These are phyloP conservation scores for Protomyces inouyei DNA, from an alignment of 1,139 yeast genomes.

Conservation along the genomic window DNA sequence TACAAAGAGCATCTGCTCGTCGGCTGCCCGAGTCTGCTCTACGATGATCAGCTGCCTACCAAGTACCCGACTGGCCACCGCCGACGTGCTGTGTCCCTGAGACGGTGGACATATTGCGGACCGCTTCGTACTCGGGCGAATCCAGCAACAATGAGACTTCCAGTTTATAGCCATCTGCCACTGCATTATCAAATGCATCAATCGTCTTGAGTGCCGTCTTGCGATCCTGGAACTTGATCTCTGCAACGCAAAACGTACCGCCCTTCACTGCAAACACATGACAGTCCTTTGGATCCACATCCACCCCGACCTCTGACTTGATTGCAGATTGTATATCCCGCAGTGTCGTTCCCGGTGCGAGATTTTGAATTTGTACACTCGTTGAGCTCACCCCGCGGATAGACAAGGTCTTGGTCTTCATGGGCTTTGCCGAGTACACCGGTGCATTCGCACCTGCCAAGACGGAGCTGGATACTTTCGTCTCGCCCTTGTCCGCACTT, in stretches of 20 bases:
- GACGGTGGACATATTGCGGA: not conserved
- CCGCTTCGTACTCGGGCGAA: not conserved
- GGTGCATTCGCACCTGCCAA: not conserved
- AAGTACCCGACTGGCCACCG: not conserved
- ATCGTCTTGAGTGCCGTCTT: constrained; percentile 23
- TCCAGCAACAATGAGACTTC: not conserved
- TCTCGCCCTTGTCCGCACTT: not conserved
- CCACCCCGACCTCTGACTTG: constrained; percentile 4
- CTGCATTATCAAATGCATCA: constrained; percentile 5
- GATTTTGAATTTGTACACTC: constrained; percentile 8
- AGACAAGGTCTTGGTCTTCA: not conserved
- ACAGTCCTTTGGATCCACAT: constrained; percentile 8
- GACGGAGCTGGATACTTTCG: not conserved
- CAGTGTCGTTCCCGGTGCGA: constrained; percentile 21
- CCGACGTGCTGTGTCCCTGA: not conserved
- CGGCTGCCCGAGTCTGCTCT: too few species aligned
- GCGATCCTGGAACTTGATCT: constrained; percentile 16
- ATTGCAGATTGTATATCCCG: constrained; percentile 13
- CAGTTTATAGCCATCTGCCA: constrained; percentile 1
- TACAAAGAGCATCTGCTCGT: too few species aligned
- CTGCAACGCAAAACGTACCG: constrained; percentile 14
- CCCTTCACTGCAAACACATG: constrained; percentile 10
- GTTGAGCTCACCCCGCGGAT: constrained; percentile 23
- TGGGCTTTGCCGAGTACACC: not conserved
- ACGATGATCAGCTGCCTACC: not conserved